Evolutionary conservation across 805 yeast genomes (phyloP).

Genomic region (Candida taoyuanica): DNA sequence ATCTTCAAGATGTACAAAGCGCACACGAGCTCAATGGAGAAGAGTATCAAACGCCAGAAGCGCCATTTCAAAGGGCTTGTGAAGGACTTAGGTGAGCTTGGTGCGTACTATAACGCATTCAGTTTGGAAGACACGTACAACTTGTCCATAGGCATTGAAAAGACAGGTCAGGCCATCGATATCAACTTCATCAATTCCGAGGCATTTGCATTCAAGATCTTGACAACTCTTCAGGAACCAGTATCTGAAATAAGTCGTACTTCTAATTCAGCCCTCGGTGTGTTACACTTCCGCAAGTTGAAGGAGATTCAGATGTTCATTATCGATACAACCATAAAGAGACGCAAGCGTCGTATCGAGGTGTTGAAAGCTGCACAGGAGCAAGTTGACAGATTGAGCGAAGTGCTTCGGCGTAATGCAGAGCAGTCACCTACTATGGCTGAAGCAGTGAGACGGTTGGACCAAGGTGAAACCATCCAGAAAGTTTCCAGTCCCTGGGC

Average conservation of each 20-base stretch:
- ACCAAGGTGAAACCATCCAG: conserved; percentile 23
- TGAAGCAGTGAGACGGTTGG: conserved; percentile 28
- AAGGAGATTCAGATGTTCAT: conserved; percentile 48
- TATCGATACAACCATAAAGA: conserved; percentile 36
- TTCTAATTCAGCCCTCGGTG: conserved; percentile 33
- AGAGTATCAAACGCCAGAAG: conserved; percentile 25
- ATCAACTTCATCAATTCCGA: conserved; percentile 53
- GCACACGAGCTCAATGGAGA: conserved; percentile 21
- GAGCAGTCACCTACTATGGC: conserved; percentile 33
- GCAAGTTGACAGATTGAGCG: conserved; percentile 27
- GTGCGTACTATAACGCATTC: conserved; percentile 61
- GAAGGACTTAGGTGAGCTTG: conserved; percentile 68
- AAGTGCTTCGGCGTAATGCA: conserved; percentile 33
- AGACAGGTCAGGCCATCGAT: conserved; percentile 84
- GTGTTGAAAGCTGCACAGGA: conserved; percentile 31
- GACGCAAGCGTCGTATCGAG: conserved; percentile 29
- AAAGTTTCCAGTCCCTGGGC: conserved; percentile 23
- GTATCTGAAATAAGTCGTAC: conserved; percentile 32
- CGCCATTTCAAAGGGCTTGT: conserved; percentile 49
- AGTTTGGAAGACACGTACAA: conserved; percentile 41
- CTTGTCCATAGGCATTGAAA: conserved; percentile 62
- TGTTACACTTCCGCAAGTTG: conserved; percentile 55
- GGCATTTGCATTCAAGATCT: conserved; percentile 33
- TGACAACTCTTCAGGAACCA: conserved; percentile 36
- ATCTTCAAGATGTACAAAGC: conserved; percentile 22